Evolutionary conservation across 176 grass and related monocot species (phyloP).

Genomic region (Rhipidocladum racemiflorum): DNA sequence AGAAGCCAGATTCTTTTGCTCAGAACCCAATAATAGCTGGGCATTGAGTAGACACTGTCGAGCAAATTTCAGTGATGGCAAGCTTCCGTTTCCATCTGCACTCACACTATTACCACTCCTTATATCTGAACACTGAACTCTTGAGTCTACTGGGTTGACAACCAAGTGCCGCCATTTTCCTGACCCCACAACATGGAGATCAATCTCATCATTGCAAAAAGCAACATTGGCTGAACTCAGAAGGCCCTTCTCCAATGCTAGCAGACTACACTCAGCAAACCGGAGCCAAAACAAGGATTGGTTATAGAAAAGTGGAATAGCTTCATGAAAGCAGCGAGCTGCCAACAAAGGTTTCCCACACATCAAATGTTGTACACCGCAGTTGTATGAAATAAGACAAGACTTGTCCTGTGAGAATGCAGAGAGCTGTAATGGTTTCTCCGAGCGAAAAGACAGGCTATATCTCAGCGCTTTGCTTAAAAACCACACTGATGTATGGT

Average conservation of each 20-base stretch:
- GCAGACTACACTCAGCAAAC: constrained; percentile 79
- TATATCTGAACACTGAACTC: constrained; percentile 34
- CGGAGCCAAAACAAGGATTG: constrained; percentile 84
- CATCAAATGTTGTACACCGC: constrained; percentile 73
- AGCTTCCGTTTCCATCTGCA: constrained; percentile 34
- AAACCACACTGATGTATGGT: constrained; percentile 59
- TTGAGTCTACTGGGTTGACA: constrained; percentile 41
- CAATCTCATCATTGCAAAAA: constrained; percentile 50
- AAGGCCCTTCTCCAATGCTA: constrained; percentile 70
- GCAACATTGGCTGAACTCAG: constrained; percentile 41
- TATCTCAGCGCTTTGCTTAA: constrained; percentile 77
- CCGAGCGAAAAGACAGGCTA: constrained; percentile 48
- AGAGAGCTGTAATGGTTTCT: constrained; percentile 69
- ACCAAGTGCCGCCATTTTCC: constrained; percentile 67
- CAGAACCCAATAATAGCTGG: constrained; percentile 54
- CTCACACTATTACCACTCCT: constrained; percentile 1
- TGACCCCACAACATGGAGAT: constrained; percentile 70
- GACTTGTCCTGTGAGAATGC: constrained; percentile 76
- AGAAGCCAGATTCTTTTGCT: constrained; percentile 20
- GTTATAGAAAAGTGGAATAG: constrained; percentile 55
- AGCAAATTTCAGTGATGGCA: constrained; percentile 67
- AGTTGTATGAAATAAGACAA: constrained; percentile 76
- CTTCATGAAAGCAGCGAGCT: constrained; percentile 72
- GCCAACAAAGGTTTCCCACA: constrained; percentile 74
- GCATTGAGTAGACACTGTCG: constrained; percentile 72